Conservation (phyloP, 148 eudicot genomes). For the Diospyros lotus region DNA sequence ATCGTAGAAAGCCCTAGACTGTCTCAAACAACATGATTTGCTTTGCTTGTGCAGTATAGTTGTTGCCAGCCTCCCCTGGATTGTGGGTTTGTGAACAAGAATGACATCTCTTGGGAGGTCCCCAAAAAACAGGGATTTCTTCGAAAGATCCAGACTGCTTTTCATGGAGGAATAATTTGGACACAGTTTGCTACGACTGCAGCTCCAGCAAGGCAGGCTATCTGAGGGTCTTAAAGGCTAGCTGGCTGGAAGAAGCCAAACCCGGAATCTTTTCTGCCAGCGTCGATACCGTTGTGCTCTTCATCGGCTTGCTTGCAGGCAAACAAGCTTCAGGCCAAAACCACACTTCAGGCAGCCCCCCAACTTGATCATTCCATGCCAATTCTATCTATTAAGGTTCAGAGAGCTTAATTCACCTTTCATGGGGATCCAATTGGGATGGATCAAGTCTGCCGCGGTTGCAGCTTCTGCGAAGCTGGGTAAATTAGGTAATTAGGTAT, state of each 20-base stretch:
- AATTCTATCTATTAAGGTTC: background rate
- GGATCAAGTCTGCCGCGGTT: too few relatives aligned
- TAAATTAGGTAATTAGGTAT: too few relatives aligned
- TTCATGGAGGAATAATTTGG: conserved; percentile 1
- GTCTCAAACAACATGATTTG: too few relatives aligned
- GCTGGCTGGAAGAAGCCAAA: background rate
- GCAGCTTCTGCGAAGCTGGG: too few relatives aligned
- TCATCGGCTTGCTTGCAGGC: background rate
- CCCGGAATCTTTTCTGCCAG: background rate
- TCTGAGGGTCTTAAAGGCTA: background rate
- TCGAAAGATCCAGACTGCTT: conserved; percentile 5
- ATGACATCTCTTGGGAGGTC: conserved; percentile 11
- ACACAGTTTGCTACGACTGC: conserved; percentile 8
- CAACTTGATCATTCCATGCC: background rate
- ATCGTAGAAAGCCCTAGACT: too few relatives aligned
- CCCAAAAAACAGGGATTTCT: background rate
- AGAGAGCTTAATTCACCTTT: too few relatives aligned
- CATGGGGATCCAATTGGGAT: too few relatives aligned
- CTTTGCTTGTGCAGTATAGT: background rate
- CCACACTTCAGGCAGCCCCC: background rate
- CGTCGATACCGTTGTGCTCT: background rate
- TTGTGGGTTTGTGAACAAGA: conserved; percentile 7
- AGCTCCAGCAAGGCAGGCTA: conserved; percentile 10
- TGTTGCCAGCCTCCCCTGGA: conserved; percentile 15
- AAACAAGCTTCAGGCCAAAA: background rate